Percentiles rank a stretch among this genome's conserved stretches.
Conservation (phyloP, 176 grass and related monocot genomes). For the Ampelocalamus luodianensis region DNA sequence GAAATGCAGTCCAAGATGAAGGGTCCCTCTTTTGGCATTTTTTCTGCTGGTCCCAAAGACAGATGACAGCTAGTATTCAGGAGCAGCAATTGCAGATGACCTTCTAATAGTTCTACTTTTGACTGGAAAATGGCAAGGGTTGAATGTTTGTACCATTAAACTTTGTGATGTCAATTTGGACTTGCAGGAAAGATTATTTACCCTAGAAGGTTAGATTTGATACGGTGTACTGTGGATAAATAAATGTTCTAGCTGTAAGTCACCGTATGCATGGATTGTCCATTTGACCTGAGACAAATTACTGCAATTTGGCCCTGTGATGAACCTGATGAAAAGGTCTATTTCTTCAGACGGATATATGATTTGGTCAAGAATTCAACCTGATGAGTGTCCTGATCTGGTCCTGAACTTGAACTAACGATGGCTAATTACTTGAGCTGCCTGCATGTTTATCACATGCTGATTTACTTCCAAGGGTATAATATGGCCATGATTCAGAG, state of each 20-base stretch:
- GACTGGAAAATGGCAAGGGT: slow-evolving; percentile 34
- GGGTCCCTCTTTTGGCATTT: slow-evolving; percentile 21
- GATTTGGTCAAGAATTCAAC: slow-evolving; percentile 15
- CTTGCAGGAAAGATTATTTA: background rate
- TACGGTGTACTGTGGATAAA: background rate
- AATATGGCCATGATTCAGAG: background rate
- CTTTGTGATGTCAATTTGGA: slow-evolving; percentile 29
- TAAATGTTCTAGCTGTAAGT: background rate
- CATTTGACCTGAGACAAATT: background rate
- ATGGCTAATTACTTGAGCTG: background rate
- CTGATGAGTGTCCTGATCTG: background rate
- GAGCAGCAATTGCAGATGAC: slow-evolving; percentile 32
- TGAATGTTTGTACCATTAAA: slow-evolving; percentile 22
- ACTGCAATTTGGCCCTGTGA: background rate
- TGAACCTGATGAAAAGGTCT: background rate
- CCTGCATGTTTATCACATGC: background rate
- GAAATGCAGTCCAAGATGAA: slow-evolving; percentile 42
- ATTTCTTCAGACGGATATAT: background rate
- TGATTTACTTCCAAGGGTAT: background rate
- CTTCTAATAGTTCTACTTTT: slow-evolving; percentile 25
- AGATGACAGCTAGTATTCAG: slow-evolving; percentile 25
- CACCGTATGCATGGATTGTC: slow-evolving; percentile 9
- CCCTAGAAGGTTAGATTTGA: background rate
- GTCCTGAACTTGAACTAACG: background rate
- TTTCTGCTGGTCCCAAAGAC: slow-evolving; percentile 1